phyloP scores from a whole-genome alignment of 768 basidiomycete genomes.

The Thelephora aurantiotincta region DNA sequence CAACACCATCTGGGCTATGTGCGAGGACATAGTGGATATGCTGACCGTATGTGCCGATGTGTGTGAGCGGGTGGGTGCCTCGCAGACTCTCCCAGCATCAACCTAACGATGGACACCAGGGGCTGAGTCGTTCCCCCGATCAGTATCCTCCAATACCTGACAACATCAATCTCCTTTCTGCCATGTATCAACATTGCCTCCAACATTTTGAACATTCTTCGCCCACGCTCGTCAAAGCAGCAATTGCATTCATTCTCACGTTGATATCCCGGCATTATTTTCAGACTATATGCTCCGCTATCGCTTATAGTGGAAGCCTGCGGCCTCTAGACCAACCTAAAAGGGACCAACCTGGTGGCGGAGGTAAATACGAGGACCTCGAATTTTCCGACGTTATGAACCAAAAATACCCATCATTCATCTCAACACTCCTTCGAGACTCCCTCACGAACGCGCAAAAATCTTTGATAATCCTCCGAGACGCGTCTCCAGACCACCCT shows the following conservation, averaged over 20 bases:
- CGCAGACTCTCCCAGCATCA: neutral
- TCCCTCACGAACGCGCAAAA: slow-evolving; percentile 51
- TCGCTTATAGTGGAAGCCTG: slow-evolving; percentile 29
- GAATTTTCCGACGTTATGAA: slow-evolving; percentile 25
- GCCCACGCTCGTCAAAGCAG: slow-evolving; percentile 29
- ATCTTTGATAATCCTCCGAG: slow-evolving; percentile 50
- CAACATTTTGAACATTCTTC: slow-evolving; percentile 41
- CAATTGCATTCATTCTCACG: slow-evolving; percentile 56
- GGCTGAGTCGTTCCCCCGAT: neutral
- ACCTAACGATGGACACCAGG: too few species aligned
- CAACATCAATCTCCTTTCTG: slow-evolving; percentile 40
- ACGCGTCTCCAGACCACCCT: slow-evolving; percentile 51
- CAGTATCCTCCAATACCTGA: slow-evolving; percentile 7
- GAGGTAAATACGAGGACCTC: slow-evolving; percentile 11
- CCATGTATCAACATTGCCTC: slow-evolving; percentile 43
- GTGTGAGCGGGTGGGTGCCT: slow-evolving; percentile 39
- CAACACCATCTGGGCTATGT: slow-evolving; percentile 13
- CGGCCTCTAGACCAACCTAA: neutral
- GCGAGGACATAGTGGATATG: slow-evolving; percentile 12
- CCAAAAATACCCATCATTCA: slow-evolving; percentile 39
- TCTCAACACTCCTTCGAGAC: slow-evolving; percentile 34
- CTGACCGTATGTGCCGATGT: slow-evolving; percentile 35
- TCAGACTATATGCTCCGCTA: slow-evolving; percentile 36
- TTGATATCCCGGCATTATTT: slow-evolving; percentile 51
- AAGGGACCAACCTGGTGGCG: neutral